Evolutionary conservation across 1,284 basidiomycete genomes (phyloP), one percentile per base, ranked within the genome.

Genomic region (Leccinum ponderosum): DNA sequence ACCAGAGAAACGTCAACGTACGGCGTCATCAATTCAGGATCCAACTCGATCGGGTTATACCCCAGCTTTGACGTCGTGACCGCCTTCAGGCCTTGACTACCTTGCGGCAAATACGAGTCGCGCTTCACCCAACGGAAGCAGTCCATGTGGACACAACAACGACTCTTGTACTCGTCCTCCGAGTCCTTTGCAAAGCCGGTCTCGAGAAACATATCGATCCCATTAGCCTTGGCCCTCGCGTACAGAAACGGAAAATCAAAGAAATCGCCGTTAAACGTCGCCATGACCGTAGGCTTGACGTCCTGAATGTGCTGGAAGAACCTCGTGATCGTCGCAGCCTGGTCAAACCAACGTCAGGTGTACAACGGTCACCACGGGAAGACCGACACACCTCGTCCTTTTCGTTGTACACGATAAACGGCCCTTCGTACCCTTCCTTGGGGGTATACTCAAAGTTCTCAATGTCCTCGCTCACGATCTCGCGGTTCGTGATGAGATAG

Each of bases 41-140:
- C 97, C 55, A 99, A 83, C 71, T 99, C 97, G 63, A 97, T 95
- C 7, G 97, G 97, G 73, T 97, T 89, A 75, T 99, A 99, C 4
- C 97, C 97, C 6, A 99, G 80, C 78, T 99, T 99, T 29, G 94
- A 89, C 0, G 93, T 97, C 1, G 97, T 99, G 33, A 99, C 97
- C 0, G 97, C 97, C 73, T 99, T 99, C 72, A 99, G 81, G 72
- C 97, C 97, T 75, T 99, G 97, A 81, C 93, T 95, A 35, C 97
- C 97, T 78, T 99, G 97, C 0, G 97, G 97, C 6, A 99, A 81
- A 73, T 99, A 99, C n/a, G 96, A 98, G 78, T 99, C 97, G 52
- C 97, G 91, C 78, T 99, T 99, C 57, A 99, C 97, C 97, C 97
- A 99, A 70, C 97, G 87, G 83, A 98, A 99, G 75, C 95, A 98